Conservation (phyloP, 73 alveolate genomes). For the Urostyla sp. region DNA sequence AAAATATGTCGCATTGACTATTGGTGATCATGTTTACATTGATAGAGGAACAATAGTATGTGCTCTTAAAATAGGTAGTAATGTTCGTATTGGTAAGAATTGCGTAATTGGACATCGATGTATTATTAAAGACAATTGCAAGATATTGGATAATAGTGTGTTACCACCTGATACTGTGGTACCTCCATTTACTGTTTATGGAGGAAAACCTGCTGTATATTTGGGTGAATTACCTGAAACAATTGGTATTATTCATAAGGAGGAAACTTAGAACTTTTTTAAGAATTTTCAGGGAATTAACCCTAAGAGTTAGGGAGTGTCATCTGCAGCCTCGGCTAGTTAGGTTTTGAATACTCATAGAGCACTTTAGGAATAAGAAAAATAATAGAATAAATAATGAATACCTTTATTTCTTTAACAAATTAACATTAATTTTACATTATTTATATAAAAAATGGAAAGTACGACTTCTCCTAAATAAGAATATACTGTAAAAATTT, state of each 20-base stretch:
- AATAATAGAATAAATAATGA: too few relatives aligned
- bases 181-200: slow-evolving; percentile 87
- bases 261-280: slow-evolving; percentile 51
- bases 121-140: slow-evolving; percentile 72
- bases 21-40: slow-evolving; percentile 86
- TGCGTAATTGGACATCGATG: slow-evolving; percentile 82
- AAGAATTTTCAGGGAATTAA: slow-evolving; percentile 52
- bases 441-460: too few relatives aligned
- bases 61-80: slow-evolving; percentile 81
- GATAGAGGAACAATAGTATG: slow-evolving; percentile 77
- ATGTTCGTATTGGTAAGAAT: slow-evolving; percentile 88
- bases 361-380: too few relatives aligned
- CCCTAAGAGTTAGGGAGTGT: slow-evolving; percentile 37
- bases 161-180: slow-evolving; percentile 86
- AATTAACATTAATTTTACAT: too few relatives aligned
- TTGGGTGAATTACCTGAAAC: slow-evolving; percentile 72
- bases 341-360: too few relatives aligned
- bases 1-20: slow-evolving; percentile 61
- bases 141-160: slow-evolving; percentile 73
- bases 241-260: slow-evolving; percentile 53
- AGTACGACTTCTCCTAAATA: too few relatives aligned
- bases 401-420: too few relatives aligned
- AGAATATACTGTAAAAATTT: too few relatives aligned
- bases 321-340: too few relatives aligned
- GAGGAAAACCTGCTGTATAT: slow-evolving; percentile 87